Evolutionary conservation across 108 stramenopile genomes (phyloP), one percentile per base, ranked within the genome.

Genomic region (Stephanodiscus minutulus): DNA sequence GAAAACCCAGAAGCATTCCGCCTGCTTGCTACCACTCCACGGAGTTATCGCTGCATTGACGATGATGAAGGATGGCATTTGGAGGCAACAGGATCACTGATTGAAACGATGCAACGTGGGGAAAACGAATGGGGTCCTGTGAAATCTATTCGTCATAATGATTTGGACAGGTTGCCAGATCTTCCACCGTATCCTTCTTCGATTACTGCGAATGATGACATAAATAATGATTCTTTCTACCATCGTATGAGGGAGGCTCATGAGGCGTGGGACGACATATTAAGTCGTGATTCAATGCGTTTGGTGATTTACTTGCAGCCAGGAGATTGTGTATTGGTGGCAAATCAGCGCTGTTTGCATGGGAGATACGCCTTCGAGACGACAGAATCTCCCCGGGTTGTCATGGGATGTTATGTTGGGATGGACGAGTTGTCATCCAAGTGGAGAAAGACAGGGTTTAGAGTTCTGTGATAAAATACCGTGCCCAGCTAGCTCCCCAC

Each of bases 271-370:
- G 86, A 93, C 66, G 50, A 81, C 37, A 55, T 93, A 13, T 57
- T 93, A n/a, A 39, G 81, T 15, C 64, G 76, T 28, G 90, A 93
- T 62, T 72, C 77, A 46, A 86, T 87, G 76, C 88, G 90, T 36
- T 81, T 94, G 15, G 88, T 85, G 6, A 79, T 94, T 59, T 53
- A 77, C 50, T 67, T 94, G 39, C 33, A 84, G 57, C 74, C 86
- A 18, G 93, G 93, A 20, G 93, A 94, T 58, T 91, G 88, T 29
- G 71, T 87, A 56, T 74, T 94, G 6, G 90, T 94, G 27, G 86
- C 90, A 18, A 94, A 94, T 72, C 93, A 94, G 85, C 73, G 90
- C 22, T 89, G 87, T 53, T 73, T 94, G 70, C 93, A 94, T 69
- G 93, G 87, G 47, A 57, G 93, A 37, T 68, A 75, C 54, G 66